Conservation (phyloP, 306 rosid species). For the Phaseolus lunatus region DNA sequence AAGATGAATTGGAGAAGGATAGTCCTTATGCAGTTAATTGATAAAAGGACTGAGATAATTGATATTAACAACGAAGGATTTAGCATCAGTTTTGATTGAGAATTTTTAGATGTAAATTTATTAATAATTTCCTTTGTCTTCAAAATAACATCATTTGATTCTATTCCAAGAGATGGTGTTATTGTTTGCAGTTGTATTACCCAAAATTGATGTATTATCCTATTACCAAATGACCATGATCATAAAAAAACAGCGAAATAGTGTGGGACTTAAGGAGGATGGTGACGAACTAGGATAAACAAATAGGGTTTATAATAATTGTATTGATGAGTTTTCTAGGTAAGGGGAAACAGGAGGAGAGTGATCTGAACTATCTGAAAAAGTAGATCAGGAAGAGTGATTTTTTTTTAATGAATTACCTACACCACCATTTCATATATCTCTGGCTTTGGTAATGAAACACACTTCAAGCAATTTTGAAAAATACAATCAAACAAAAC, state of each 20-base stretch:
- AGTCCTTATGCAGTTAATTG: background rate
- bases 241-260: slow-evolving; percentile 24
- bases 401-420: background rate
- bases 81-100: slow-evolving; percentile 14
- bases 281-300: slow-evolving; percentile 24
- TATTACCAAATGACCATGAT: slow-evolving; percentile 17
- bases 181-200: background rate
- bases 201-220: slow-evolving; percentile 15
- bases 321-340: background rate
- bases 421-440: background rate
- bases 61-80: background rate
- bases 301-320: background rate
- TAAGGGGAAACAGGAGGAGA: background rate
- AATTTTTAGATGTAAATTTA: slow-evolving; percentile 32
- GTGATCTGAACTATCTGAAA: slow-evolving; percentile 11
- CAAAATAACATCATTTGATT: background rate
- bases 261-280: background rate
- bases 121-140: background rate
- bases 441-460: slow-evolving; percentile 42
- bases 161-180: slow-evolving; percentile 22
- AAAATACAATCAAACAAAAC: background rate
- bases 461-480: background rate
- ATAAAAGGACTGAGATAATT: slow-evolving; percentile 22
- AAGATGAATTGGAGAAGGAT: slow-evolving; percentile 14
- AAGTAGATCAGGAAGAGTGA: slow-evolving; percentile 13